Evolutionary conservation across 352 stramenopile species (phyloP).

Genomic region (Phytophthora foliorum): DNA sequence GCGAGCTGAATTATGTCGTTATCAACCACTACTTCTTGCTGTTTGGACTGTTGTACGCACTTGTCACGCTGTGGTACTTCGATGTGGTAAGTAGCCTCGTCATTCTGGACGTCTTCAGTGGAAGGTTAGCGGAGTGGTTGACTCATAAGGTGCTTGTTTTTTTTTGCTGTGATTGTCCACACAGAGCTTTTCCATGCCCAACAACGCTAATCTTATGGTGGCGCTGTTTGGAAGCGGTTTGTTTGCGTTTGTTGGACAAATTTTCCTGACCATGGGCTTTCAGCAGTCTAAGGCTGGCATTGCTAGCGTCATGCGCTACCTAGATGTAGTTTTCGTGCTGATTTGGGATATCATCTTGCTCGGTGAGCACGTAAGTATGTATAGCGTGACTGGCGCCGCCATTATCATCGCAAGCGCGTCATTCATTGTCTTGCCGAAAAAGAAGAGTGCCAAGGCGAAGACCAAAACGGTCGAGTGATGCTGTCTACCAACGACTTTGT

Average conservation of each 20-base stretch:
- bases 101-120: background rate
- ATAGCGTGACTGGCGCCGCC: slow-evolving; percentile 61
- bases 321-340: slow-evolving; percentile 82
- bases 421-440: slow-evolving; percentile 59
- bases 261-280: slow-evolving; percentile 79
- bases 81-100: slow-evolving; percentile 36
- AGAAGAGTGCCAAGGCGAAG: slow-evolving; percentile 11
- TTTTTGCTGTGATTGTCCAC: too few relatives aligned
- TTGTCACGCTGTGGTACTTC: slow-evolving; percentile 41
- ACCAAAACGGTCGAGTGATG: slow-evolving; percentile 30
- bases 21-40: slow-evolving; percentile 56
- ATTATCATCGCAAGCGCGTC: slow-evolving; percentile 70
- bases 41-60: slow-evolving; percentile 41
- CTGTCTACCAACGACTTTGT: background rate
- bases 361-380: slow-evolving; percentile 62
- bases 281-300: slow-evolving; percentile 82
- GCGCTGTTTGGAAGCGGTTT: slow-evolving; percentile 57
- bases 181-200: slow-evolving; percentile 48
- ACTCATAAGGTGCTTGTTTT: too few relatives aligned
- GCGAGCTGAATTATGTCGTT: slow-evolving; percentile 45
- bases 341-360: slow-evolving; percentile 69
- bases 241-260: slow-evolving; percentile 68
- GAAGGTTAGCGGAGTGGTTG: too few relatives aligned
- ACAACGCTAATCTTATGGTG: slow-evolving; percentile 42
- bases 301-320: slow-evolving; percentile 80